phyloP scores from a whole-genome alignment of 2,329 filamentous ascomycete genomes.

The Berkeleyomyces rouxiae region DNA sequence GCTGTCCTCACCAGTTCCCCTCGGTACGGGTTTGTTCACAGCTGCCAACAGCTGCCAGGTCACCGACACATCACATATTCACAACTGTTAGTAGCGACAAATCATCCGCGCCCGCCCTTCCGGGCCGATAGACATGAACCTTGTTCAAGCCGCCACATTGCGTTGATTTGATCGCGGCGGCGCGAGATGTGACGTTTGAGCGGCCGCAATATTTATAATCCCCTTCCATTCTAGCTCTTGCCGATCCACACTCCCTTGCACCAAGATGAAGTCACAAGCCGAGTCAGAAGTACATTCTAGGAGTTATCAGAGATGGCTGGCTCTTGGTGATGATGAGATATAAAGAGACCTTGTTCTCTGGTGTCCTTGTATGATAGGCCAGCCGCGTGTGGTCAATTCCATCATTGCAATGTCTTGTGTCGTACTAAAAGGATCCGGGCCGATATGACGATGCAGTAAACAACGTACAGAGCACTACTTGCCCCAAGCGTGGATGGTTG shows the following conservation, averaged over 20 bases:
- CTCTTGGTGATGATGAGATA: not conserved
- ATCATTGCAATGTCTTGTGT: not conserved
- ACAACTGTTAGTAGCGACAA: too few relatives aligned
- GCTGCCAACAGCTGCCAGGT: not conserved
- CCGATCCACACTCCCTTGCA: not conserved
- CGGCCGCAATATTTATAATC: not conserved
- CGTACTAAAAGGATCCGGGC: slow-evolving; percentile 1
- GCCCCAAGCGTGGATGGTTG: not conserved
- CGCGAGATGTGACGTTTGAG: not conserved
- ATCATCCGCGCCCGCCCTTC: not conserved
- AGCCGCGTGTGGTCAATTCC: not conserved
- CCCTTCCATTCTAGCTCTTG: not conserved
- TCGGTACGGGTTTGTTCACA: not conserved
- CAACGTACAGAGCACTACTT: not conserved
- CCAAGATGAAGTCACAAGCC: not conserved
- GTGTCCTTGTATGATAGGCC: not conserved
- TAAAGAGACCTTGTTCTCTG: not conserved
- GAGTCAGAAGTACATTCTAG: not conserved
- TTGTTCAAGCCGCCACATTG: not conserved
- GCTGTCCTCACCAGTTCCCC: not conserved
- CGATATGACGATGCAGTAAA: not conserved
- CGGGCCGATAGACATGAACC: not conserved
- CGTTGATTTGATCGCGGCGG: not conserved
- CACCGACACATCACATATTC: too few relatives aligned
- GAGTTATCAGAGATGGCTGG: not conserved